These are phyloP conservation scores for Solanum hybrid DNA, from an alignment of 305 asterid species.

Conservation along the genomic window DNA sequence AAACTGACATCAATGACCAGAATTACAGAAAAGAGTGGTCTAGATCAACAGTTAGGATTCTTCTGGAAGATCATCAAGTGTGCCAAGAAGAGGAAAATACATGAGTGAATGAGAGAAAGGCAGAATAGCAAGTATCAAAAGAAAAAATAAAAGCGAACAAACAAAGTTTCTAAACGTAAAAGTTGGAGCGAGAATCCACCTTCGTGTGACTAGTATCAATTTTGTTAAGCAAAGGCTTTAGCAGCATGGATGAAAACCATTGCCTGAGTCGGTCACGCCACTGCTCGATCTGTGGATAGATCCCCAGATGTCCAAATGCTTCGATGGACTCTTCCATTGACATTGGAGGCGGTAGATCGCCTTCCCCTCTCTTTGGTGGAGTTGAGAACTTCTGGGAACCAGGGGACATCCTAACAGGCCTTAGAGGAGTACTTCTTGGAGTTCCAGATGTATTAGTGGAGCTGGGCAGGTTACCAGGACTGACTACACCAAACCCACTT, in stretches of 20 bases:
- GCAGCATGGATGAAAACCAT: conserved; percentile 78
- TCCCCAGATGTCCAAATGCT: conserved; percentile 68
- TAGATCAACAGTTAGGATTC: neutral
- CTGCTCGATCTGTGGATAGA: conserved; percentile 72
- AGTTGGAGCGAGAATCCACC: conserved; percentile 30
- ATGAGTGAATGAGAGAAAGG: neutral
- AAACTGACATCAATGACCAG: neutral
- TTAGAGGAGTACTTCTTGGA: conserved; percentile 76
- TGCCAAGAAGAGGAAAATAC: neutral
- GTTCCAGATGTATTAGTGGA: conserved; percentile 72
- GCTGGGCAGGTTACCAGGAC: conserved; percentile 50
- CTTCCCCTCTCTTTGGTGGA: conserved; percentile 93
- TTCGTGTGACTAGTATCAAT: conserved; percentile 71
- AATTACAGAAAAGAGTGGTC: neutral
- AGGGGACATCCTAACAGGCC: conserved; percentile 96
- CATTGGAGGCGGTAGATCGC: conserved; percentile 85
- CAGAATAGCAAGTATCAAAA: neutral
- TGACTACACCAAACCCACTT: conserved; percentile 53
- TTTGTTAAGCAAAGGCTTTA: conserved; percentile 69
- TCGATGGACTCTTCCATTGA: conserved; percentile 80
- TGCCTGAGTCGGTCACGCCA: conserved; percentile 91
- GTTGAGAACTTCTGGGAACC: conserved; percentile 87
- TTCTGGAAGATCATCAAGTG: neutral
- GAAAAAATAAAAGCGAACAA: neutral
- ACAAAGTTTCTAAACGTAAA: neutral